Conservation (phyloP, 2,329 filamentous ascomycete genomes). For the Trichophaea hybrida region DNA sequence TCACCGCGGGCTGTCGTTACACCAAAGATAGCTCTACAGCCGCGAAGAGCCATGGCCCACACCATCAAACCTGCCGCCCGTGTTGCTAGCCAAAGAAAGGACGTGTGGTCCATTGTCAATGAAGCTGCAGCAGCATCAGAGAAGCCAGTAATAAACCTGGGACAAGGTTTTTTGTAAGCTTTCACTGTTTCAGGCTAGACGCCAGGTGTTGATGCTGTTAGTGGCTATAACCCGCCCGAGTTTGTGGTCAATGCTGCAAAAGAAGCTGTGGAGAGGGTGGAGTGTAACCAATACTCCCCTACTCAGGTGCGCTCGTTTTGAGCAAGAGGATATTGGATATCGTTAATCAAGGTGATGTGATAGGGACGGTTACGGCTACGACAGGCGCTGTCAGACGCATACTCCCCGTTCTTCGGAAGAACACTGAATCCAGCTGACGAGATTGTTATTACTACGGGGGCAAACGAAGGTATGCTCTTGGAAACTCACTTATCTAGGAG, state of each 20-base stretch:
- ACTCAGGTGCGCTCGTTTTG: constrained; percentile 46
- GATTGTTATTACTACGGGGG: constrained; percentile 84
- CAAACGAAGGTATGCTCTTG: constrained; percentile 50
- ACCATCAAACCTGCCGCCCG: constrained; percentile 40
- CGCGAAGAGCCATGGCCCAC: constrained; percentile 7
- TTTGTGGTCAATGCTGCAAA: constrained; percentile 91
- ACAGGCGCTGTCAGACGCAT: constrained; percentile 85
- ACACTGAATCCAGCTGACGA: constrained; percentile 76
- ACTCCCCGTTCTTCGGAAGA: constrained; percentile 76
- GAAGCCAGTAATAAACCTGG: constrained; percentile 52
- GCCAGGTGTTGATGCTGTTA: background rate
- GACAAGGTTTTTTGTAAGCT: constrained; percentile 29
- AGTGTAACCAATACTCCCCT: constrained; percentile 97
- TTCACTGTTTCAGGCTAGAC: background rate
- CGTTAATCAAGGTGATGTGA: background rate
- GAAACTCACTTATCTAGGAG: constrained; percentile 2
- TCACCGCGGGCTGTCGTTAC: background rate
- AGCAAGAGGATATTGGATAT: background rate
- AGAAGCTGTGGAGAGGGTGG: constrained; percentile 71
- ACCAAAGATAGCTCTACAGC: background rate
- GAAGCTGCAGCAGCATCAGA: constrained; percentile 47
- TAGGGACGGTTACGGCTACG: constrained; percentile 72
- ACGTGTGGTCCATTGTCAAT: constrained; percentile 53
- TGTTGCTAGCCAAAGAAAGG: constrained; percentile 42
- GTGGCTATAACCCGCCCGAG: constrained; percentile 77